phyloP scores from a whole-genome alignment of 345 rosid genomes.

The Kernera saxatilis region DNA sequence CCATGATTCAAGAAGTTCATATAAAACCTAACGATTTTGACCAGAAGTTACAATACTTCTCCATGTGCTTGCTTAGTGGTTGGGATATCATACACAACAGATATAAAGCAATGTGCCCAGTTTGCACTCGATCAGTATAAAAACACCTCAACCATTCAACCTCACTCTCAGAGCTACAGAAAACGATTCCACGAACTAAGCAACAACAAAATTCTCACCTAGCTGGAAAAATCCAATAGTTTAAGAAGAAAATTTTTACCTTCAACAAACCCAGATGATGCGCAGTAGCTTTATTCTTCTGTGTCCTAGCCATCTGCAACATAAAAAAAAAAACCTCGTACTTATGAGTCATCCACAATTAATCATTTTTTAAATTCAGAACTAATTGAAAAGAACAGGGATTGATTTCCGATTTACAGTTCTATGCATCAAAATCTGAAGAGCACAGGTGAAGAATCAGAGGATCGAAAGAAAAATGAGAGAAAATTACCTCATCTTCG shows the following conservation, averaged over 20 bases:
- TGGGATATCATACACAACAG: neutral
- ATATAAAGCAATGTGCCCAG: neutral
- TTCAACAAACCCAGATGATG: constrained; percentile 91
- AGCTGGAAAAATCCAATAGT: neutral
- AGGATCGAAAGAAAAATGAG: neutral
- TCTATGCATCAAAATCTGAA: neutral
- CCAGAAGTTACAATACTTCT: neutral
- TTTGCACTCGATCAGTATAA: neutral
- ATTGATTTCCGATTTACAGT: neutral
- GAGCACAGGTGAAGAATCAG: neutral
- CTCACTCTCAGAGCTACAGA: neutral
- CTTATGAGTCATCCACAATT: neutral
- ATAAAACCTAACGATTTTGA: neutral
- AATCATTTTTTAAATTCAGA: neutral
- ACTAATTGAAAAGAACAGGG: neutral
- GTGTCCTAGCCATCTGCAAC: constrained; percentile 90
- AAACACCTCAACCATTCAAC: neutral
- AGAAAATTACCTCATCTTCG: constrained; percentile 66
- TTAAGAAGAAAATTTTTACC: constrained; percentile 34
- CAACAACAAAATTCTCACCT: neutral
- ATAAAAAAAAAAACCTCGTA: neutral
- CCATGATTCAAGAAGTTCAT: too few relatives aligned
- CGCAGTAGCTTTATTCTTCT: constrained; percentile 96
- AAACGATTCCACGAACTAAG: too few relatives aligned
- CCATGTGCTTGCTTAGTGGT: neutral